These are phyloP conservation scores for Diaporthe batatas DNA, from an alignment of 2,329 filamentous ascomycete species.

Conservation along the genomic window DNA sequence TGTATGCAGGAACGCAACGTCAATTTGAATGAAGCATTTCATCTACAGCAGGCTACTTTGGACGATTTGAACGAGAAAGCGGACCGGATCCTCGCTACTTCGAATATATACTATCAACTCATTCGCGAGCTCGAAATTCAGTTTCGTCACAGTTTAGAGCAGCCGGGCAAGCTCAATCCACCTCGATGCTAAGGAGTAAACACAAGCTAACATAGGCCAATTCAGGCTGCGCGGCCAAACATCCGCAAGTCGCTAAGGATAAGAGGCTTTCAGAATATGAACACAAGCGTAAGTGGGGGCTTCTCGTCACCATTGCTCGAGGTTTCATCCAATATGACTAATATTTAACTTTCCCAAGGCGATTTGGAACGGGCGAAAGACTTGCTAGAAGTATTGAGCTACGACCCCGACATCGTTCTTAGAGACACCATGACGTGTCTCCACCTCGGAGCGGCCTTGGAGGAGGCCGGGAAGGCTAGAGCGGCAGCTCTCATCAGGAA, in stretches of 20 bases:
- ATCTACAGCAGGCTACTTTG: not conserved
- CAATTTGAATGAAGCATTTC: not conserved
- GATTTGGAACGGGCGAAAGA: not conserved
- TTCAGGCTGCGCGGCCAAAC: not conserved
- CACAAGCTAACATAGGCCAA: not conserved
- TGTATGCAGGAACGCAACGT: slow-evolving; percentile 12
- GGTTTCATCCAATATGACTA: not conserved
- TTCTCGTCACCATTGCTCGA: not conserved
- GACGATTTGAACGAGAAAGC: not conserved
- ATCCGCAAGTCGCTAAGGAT: not conserved
- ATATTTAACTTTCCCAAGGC: not conserved
- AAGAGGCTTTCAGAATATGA: not conserved
- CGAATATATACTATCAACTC: not conserved
- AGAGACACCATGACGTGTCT: not conserved
- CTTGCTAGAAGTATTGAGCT: not conserved
- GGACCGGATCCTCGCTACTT: not conserved
- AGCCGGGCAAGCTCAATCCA: not conserved
- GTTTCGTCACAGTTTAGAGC: not conserved
- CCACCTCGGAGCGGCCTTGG: not conserved
- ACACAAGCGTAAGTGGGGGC: not conserved
- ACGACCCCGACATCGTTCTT: not conserved
- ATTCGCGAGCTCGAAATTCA: not conserved
- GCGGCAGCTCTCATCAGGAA: not conserved
- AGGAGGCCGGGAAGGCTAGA: not conserved
- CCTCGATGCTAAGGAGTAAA: not conserved